phyloP scores from a whole-genome alignment of 352 stramenopile species.

The Pythium folliculosum region DNA sequence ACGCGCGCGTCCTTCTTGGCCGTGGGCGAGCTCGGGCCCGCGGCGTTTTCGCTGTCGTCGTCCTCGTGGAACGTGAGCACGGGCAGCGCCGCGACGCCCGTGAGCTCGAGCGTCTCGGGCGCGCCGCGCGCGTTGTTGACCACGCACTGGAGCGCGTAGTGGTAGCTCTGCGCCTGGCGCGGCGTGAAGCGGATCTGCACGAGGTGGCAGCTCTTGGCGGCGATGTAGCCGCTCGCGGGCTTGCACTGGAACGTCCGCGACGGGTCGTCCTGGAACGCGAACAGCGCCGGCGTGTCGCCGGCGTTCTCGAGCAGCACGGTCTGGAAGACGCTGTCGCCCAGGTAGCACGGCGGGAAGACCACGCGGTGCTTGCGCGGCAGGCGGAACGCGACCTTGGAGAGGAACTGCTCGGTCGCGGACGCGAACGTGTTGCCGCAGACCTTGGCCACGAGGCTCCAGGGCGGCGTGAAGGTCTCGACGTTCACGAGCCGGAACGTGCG shows the following conservation, averaged over 20 bases:
- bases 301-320: conserved; percentile 87
- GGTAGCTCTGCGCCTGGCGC: conserved; percentile 46
- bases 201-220: conserved; percentile 79
- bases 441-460: conserved; percentile 82
- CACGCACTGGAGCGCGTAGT: conserved; percentile 60
- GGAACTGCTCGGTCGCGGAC: conserved; percentile 81
- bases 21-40: neutral
- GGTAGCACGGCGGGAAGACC: conserved; percentile 84
- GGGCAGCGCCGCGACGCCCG: conserved; percentile 57
- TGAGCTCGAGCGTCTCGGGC: conserved; percentile 58
- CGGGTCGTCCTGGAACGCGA: conserved; percentile 73
- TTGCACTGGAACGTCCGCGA: conserved; percentile 72
- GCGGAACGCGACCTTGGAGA: conserved; percentile 81
- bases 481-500: conserved; percentile 93
- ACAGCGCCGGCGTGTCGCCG: conserved; percentile 88
- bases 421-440: conserved; percentile 89
- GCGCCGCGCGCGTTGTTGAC: conserved; percentile 66
- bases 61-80: conserved; percentile 48
- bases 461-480: conserved; percentile 89
- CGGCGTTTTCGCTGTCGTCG: conserved; percentile 6
- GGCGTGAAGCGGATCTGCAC: conserved; percentile 78
- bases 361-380: conserved; percentile 51
- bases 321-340: conserved; percentile 90
- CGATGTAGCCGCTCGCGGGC: conserved; percentile 64
- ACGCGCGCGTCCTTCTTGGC: conserved; percentile 40